Conservation (phyloP, 331 rosid genomes). For the Quercus lobata region DNA sequence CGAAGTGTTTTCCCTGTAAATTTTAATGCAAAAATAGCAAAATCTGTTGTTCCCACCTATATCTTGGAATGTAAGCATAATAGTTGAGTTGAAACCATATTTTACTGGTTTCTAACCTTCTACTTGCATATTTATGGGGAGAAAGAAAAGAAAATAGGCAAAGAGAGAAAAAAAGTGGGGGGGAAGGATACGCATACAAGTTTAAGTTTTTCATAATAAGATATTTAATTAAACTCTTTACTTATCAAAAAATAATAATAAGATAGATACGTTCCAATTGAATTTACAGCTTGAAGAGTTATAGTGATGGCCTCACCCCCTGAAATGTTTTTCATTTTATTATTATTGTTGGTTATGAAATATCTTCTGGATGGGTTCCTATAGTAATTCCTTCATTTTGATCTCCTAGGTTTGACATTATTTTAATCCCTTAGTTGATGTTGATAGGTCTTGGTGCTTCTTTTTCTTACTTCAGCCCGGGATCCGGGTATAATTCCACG, state of each 20-base stretch:
- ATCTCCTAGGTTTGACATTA: slow-evolving; percentile 18
- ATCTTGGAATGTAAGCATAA: neutral
- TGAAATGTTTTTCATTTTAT: neutral
- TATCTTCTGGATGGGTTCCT: neutral
- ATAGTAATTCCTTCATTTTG: neutral
- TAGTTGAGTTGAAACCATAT: neutral
- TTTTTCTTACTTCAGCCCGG: slow-evolving; percentile 83
- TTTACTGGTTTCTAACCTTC: neutral
- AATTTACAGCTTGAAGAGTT: neutral
- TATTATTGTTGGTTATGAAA: neutral
- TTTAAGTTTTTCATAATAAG: neutral
- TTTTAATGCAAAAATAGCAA: neutral
- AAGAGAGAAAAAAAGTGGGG: too few relatives aligned
- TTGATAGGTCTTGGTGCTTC: slow-evolving; percentile 81
- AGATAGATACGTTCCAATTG: neutral
- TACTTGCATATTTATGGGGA: neutral
- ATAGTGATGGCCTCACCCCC: neutral
- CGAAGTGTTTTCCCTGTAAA: neutral
- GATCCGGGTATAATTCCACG: slow-evolving; percentile 93
- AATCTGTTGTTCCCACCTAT: neutral
- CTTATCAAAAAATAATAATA: neutral
- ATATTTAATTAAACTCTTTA: too few relatives aligned
- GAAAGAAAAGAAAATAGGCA: too few relatives aligned
- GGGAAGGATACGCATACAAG: neutral
- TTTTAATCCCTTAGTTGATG: slow-evolving; percentile 37